A percentile compares a stretch with the other conserved stretches of the same genome.
phyloP scores from a whole-genome alignment of 352 stramenopile species.

The Phytophthora europaea region DNA sequence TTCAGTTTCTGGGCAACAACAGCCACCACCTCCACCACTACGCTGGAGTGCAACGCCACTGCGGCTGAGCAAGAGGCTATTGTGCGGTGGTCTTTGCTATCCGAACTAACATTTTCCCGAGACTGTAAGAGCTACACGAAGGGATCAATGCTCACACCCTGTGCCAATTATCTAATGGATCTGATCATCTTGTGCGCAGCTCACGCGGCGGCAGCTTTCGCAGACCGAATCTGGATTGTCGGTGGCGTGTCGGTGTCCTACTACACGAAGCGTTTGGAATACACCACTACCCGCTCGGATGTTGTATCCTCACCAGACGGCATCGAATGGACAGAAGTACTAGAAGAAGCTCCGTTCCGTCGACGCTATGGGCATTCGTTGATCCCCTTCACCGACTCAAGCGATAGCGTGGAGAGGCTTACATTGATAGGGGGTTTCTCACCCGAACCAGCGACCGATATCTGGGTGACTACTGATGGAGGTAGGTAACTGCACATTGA shows the following conservation, averaged over 20 bases:
- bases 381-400: constrained; percentile 63
- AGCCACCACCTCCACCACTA: constrained; percentile 11
- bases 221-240: constrained; percentile 75
- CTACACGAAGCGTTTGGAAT: constrained; percentile 79
- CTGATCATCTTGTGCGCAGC: constrained; percentile 37
- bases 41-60: constrained; percentile 66
- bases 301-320: constrained; percentile 72
- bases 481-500: constrained; percentile 39
- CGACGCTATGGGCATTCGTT: constrained; percentile 81
- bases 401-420: constrained; percentile 61
- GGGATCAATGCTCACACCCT: not conserved
- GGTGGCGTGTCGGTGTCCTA: constrained; percentile 79
- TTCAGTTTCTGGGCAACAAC: not conserved
- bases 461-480: constrained; percentile 78
- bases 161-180: not conserved
- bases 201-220: constrained; percentile 71
- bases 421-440: constrained; percentile 78
- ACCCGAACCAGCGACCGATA: constrained; percentile 77
- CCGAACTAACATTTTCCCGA: constrained; percentile 69
- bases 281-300: constrained; percentile 74
- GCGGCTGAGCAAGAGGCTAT: constrained; percentile 50
- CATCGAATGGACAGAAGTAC: constrained; percentile 61
- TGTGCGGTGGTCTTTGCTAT: constrained; percentile 59
- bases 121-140: constrained; percentile 53
- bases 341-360: constrained; percentile 82